Evolutionary conservation across 768 basidiomycete genomes (phyloP), one percentile per base, ranked within the genome.

Genomic region (Russula ochroleuca): DNA sequence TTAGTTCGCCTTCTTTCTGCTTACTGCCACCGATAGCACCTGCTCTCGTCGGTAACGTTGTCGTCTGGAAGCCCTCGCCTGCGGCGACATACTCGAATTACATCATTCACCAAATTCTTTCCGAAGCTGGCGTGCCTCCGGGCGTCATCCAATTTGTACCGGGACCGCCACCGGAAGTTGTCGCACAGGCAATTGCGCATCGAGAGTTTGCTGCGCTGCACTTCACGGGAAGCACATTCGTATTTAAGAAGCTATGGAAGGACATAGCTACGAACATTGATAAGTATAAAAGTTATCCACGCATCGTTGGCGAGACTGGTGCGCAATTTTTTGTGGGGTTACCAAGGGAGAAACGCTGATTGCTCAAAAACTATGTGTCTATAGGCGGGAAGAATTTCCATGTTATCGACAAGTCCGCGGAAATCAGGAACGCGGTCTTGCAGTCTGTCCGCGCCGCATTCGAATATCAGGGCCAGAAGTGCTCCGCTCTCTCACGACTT

Each of bases 401-500:
- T 76, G 68, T 99, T 51, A 79, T 98, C 54, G 97, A 98, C 75
- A 79, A 82, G 59, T 87, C 86, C 15, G 96, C 95, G 41, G 91
- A 97, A 69, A 76, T 97, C 58, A 80, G 79, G 73, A 95, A 94
- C 68, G 92, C 95, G n/a, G 97, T 92, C 55, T 68, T 90, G 52
- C 96, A 98, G 77, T 84, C 80, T 57, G 82, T 98, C 65, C 82
- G 97, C 60, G 90, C 82, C 19, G 94, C 88, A 1, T 98, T 96
- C 74, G 97, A 99, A 76, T 99, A 98, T 75, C 93, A 94, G 79
- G 94, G 92, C 56, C 97, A 99, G 74, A 99, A 98, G 76, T 99
- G 97, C 74, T 95, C 94, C 14, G 97, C 97, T 0, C 82, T 95
- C 37, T 95, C 95, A 3, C 80, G 97, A 56, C 73, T 92, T 35